Percentiles rank a stretch among this genome's conserved stretches.
These are phyloP conservation scores for Oidiodendron maius DNA, from an alignment of 495 filamentous ascomycete genomes.

Conservation along the genomic window DNA sequence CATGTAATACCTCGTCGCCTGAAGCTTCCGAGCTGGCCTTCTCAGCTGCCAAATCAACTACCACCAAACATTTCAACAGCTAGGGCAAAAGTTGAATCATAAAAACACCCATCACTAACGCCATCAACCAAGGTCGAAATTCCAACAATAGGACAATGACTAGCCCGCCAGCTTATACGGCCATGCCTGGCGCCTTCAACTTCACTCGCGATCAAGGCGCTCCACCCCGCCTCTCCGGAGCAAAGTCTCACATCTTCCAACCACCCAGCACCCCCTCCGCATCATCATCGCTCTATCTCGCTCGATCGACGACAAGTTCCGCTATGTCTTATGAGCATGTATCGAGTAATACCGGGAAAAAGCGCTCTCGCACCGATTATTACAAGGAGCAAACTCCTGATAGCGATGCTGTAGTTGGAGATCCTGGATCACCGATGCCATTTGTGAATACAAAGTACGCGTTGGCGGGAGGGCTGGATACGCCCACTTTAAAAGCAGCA, in stretches of 20 bases:
- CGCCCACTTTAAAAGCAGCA: conserved; percentile 41
- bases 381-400: background rate
- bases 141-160: background rate
- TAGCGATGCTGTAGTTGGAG: conserved; percentile 2
- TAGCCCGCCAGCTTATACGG: background rate
- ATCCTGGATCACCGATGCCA: conserved; percentile 33
- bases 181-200: conserved; percentile 21
- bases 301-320: conserved; percentile 44
- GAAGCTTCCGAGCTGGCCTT: background rate
- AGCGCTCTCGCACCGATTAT: conserved; percentile 25
- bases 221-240: conserved; percentile 25
- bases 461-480: conserved; percentile 60
- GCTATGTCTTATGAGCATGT: conserved; percentile 19
- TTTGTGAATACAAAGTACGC: conserved; percentile 50
- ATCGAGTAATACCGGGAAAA: conserved; percentile 1
- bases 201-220: conserved; percentile 6
- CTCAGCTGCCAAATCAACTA: background rate
- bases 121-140: background rate
- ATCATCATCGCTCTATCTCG: conserved; percentile 46
- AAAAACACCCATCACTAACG: background rate
- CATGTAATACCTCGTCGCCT: background rate
- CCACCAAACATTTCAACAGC: too few relatives aligned
- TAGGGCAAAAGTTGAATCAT: too few relatives aligned
- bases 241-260: conserved; percentile 60
- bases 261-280: conserved; percentile 61